phyloP scores from a whole-genome alignment of 345 rosid genomes.

The Eucalyptus erythrocorys region DNA sequence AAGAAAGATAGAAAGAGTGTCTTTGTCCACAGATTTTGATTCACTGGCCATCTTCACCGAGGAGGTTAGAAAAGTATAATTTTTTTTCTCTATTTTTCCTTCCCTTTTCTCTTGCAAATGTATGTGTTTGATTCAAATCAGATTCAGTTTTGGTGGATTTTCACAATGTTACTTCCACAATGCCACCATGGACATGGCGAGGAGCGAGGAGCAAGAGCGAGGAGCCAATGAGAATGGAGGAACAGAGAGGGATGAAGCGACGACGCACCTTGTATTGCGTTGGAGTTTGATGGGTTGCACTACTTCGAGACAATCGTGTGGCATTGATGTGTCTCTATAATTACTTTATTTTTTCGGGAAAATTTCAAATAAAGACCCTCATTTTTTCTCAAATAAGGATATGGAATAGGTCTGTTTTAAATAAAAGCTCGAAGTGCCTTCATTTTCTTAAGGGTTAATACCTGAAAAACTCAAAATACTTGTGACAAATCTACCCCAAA shows the following conservation, averaged over 20 bases:
- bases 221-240: background rate
- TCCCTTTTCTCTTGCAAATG: background rate
- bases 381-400: too few relatives aligned
- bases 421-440: too few relatives aligned
- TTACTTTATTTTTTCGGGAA: background rate
- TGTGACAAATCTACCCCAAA: too few relatives aligned
- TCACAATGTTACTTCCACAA: background rate
- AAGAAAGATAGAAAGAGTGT: background rate
- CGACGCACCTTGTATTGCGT: background rate
- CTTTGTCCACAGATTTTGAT: background rate
- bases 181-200: background rate
- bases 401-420: rapidly evolving
- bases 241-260: background rate
- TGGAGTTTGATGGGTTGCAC: background rate
- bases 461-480: too few relatives aligned
- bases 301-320: background rate
- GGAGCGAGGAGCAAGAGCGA: background rate
- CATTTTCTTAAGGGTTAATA: too few relatives aligned
- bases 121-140: background rate
- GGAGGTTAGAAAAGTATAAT: background rate
- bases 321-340: background rate
- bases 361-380: rapidly evolving
- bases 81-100: background rate
- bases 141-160: background rate
- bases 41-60: background rate